These are phyloP conservation scores for Verticillium tricorpus DNA, from an alignment of 2,329 filamentous ascomycete species.

Conservation along the genomic window DNA sequence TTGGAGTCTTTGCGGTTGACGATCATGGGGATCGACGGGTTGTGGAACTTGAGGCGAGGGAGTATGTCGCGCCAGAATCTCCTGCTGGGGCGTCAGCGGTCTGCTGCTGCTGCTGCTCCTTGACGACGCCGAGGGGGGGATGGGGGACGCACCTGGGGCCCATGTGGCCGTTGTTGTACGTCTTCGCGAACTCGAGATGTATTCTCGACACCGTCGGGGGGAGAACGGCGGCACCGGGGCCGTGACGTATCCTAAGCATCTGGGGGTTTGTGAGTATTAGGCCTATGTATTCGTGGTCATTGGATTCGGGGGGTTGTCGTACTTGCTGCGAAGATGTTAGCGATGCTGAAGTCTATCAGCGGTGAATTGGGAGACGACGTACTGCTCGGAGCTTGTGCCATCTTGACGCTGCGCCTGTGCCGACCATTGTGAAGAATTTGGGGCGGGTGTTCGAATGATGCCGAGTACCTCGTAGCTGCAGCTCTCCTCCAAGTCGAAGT, in stretches of 20 bases:
- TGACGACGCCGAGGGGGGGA: not conserved
- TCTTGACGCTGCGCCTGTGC: slow-evolving; percentile 34
- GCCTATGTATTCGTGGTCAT: not conserved
- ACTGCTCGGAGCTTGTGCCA: slow-evolving; percentile 72
- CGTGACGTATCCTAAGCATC: slow-evolving; percentile 72
- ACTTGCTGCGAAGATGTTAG: slow-evolving; percentile 13
- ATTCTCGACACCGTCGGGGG: slow-evolving; percentile 72
- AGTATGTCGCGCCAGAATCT: slow-evolving; percentile 86
- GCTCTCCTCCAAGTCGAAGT: slow-evolving; percentile 5
- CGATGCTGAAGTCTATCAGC: not conserved
- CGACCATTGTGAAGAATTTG: slow-evolving; percentile 38
- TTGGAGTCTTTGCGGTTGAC: slow-evolving; percentile 64
- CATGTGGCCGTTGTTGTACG: slow-evolving; percentile 61
- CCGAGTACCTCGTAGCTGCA: not conserved
- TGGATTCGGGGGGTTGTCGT: slow-evolving; percentile 4
- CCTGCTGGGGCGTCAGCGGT: slow-evolving; percentile 38
- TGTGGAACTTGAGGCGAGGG: slow-evolving; percentile 89
- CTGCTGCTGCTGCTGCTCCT: not conserved
- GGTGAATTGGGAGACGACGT: slow-evolving; percentile 28
- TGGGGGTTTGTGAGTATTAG: slow-evolving; percentile 27
- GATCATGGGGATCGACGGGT: slow-evolving; percentile 78
- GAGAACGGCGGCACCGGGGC: slow-evolving; percentile 77
- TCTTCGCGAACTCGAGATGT: slow-evolving; percentile 66
- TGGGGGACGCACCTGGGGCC: slow-evolving; percentile 59
- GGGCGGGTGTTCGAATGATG: not conserved